Percentiles rank a stretch among this genome's conserved stretches.
Evolutionary conservation across 2,329 filamentous ascomycete genomes (phyloP).

Genomic region (Nothophoma quercina): DNA sequence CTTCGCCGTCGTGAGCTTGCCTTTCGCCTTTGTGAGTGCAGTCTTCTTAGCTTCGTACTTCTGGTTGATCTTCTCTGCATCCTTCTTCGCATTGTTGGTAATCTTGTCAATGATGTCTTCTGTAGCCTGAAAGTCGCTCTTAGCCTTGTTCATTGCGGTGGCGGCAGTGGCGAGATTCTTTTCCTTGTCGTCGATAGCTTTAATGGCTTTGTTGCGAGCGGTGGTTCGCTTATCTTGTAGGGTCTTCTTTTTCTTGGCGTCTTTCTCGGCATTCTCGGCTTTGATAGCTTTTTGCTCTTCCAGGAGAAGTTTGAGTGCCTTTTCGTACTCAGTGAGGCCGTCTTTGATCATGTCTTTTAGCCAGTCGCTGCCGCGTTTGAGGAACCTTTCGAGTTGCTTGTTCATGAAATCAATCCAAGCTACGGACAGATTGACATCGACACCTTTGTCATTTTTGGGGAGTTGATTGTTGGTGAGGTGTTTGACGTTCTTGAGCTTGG

Average conservation of each 20-base stretch:
- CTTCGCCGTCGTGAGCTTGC: constrained; percentile 1
- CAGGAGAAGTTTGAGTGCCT: not conserved
- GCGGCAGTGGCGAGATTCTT: not conserved
- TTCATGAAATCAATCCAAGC: constrained; percentile 5
- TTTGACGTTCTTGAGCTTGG: constrained; percentile 1
- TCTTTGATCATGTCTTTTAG: not conserved
- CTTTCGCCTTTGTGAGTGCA: constrained; percentile 2
- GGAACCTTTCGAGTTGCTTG: constrained; percentile 3
- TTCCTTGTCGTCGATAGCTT: not conserved
- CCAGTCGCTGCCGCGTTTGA: not conserved
- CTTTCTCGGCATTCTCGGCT: not conserved
- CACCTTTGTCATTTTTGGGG: not conserved
- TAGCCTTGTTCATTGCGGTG: not conserved
- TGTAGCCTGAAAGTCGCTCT: not conserved
- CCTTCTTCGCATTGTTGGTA: not conserved
- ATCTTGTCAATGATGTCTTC: constrained; percentile 3
- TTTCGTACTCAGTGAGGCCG: not conserved
- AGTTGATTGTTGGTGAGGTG: constrained; percentile 1
- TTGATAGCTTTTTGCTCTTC: not conserved
- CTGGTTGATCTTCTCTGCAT: not conserved
- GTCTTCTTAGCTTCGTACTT: not conserved
- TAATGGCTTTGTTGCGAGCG: constrained; percentile 3
- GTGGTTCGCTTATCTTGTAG: constrained; percentile 2
- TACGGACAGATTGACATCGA: not conserved
- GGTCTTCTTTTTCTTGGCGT: constrained; percentile 6